Base-by-base conservation (phyloP, 805 yeast genomes). In the Yarrowia porcina region DNA sequence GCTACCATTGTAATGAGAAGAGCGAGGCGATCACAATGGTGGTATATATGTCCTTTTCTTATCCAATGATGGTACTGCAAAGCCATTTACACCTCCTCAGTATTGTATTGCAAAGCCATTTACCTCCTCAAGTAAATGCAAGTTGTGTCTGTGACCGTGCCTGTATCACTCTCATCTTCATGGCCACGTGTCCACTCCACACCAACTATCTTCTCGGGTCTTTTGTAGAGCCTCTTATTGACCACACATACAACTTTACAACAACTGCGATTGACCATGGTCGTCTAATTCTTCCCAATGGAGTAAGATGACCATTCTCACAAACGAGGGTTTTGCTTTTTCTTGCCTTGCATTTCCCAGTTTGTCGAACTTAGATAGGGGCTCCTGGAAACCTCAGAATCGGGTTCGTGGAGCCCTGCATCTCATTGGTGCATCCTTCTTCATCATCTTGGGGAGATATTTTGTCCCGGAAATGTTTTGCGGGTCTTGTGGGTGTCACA, bases 261-360 rank as follows among this genome's bases (percentile, higher is more conserved):
- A 20, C 27, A 39, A 23, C 4, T 27, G 18, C 52, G 36, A 28
- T 45, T 28, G 35, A 20, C 20, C 20, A 13, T 13, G 35, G 38
- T 49, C 56, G 56, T 49, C 56, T 49, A 49, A 49, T 32, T 49
- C 56, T 49, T 49, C 56, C 56, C 56, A 49, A 49, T 32, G 56
- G 56, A 49, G 52, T 45, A 45, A 45, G 50, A 44, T 17, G 50
- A 44, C 35, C 23, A 25, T 8, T 25, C 28, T 25, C 50, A 44
- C 23, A 17, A n/a, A 12, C 36, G 27, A 45, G 36, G 27, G 18
- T 28, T 45, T 45, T 45, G 36, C 52, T 30, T 45, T 45, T 45
- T 45, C 23, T 28, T 45, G 52, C 52, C 52, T 45, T 45, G 52
- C 36, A 28, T 45, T 45, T 45, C 36, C 23, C 17, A 6, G 28